These are phyloP conservation scores for Amaranthus hypochondriacus DNA, from an alignment of 148 eudicot species.

Conservation along the genomic window DNA sequence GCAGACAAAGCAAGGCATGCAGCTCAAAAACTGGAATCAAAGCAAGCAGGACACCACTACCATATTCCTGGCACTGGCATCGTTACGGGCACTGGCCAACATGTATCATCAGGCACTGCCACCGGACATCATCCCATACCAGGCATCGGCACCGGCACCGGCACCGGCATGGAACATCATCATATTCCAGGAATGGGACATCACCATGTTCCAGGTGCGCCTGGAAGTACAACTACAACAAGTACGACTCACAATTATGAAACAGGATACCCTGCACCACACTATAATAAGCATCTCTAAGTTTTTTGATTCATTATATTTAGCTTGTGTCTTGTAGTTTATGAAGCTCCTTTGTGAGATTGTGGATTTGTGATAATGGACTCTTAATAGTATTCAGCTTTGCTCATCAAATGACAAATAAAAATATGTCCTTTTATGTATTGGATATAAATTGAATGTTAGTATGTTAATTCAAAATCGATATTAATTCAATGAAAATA, in stretches of 20 bases:
- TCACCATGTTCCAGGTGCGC: background rate
- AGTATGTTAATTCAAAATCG: too few species aligned
- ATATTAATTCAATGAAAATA: too few species aligned
- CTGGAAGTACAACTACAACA: conserved; percentile 10
- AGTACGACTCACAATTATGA: conserved; percentile 1
- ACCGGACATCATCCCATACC: background rate
- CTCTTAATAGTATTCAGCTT: too few species aligned
- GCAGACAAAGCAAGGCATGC: conserved; percentile 49
- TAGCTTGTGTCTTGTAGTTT: too few species aligned
- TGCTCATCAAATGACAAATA: too few species aligned
- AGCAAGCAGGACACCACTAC: conserved; percentile 17
- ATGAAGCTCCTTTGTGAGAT: too few species aligned
- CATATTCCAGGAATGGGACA: background rate
- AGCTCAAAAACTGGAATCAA: conserved; percentile 41
- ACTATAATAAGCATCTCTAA: conserved; percentile 20
- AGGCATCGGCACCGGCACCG: background rate
- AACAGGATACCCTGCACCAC: background rate
- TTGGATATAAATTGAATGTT: too few species aligned
- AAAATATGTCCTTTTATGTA: too few species aligned
- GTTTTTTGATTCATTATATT: background rate
- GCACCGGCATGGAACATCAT: background rate
- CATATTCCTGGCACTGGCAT: conserved; percentile 17
- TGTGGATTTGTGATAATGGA: too few species aligned
- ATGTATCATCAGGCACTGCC: background rate
- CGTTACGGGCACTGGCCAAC: background rate